These are phyloP conservation scores for Cystobasidium ongulense DNA, from an alignment of 768 basidiomycete species.

Conservation along the genomic window DNA sequence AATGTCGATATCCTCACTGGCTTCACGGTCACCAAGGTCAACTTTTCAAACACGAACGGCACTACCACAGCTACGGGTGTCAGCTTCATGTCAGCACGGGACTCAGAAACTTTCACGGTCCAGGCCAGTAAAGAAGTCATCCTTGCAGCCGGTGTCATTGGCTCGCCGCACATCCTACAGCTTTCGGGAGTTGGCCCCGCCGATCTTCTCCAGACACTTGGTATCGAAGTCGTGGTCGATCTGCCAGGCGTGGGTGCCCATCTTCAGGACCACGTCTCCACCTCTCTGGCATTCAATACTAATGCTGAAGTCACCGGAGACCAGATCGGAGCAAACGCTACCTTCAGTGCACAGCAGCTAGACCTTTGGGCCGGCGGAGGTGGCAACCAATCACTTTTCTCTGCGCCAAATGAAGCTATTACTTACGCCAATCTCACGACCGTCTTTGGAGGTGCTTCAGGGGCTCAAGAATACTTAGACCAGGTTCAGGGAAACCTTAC, in stretches of 20 bases:
- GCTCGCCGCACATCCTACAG: constrained; percentile 45
- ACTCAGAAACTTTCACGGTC: constrained; percentile 42
- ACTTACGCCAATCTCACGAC: constrained; percentile 47
- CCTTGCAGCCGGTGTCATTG: constrained; percentile 44
- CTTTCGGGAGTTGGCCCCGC: constrained; percentile 50
- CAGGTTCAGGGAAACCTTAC: constrained; percentile 39
- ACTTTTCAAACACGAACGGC: constrained; percentile 42
- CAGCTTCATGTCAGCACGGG: constrained; percentile 42
- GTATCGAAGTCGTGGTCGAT: constrained; percentile 45
- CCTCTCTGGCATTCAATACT: constrained; percentile 34
- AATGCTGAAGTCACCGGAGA: constrained; percentile 35
- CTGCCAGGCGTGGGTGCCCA: constrained; percentile 50
- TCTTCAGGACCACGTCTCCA: constrained; percentile 47
- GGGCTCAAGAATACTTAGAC: background rate
- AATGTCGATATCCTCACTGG: constrained; percentile 50
- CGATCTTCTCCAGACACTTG: constrained; percentile 42
- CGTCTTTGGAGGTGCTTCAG: constrained; percentile 47
- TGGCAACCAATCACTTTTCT: constrained; percentile 42
- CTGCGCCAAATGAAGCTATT: constrained; percentile 59
- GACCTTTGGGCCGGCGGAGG: constrained; percentile 34
- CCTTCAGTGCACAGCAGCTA: constrained; percentile 36
- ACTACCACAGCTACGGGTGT: constrained; percentile 47
- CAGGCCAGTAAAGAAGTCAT: constrained; percentile 49
- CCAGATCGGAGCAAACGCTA: constrained; percentile 32
- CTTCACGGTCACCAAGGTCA: constrained; percentile 47